Conservation (phyloP, 2,329 filamentous ascomycete genomes). For the Arthrocladium fulminans region DNA sequence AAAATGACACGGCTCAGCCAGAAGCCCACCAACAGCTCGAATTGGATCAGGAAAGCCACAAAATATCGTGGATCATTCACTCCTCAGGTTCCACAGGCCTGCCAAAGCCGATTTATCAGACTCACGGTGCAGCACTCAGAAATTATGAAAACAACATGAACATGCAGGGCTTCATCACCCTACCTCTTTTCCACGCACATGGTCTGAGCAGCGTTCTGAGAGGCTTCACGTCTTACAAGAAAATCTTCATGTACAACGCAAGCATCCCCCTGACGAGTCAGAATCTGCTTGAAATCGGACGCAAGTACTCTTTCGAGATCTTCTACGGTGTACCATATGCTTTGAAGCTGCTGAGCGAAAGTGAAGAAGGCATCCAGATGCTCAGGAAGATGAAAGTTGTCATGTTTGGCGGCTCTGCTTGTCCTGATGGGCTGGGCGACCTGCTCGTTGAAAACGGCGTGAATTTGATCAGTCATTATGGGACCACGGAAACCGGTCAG, state of each 20-base stretch:
- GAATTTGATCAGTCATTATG: conserved; percentile 47
- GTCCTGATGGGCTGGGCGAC: conserved; percentile 52
- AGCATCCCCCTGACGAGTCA: conserved; percentile 45
- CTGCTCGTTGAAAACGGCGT: conserved; percentile 45
- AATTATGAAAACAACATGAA: conserved; percentile 33
- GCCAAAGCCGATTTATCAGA: conserved; percentile 55
- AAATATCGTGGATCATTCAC: conserved; percentile 40
- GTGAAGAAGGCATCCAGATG: conserved; percentile 43
- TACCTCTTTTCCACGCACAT: conserved; percentile 53
- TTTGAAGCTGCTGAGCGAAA: conserved; percentile 54
- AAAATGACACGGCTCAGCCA: background rate
- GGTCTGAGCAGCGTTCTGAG: conserved; percentile 48
- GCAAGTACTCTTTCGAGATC: conserved; percentile 39
- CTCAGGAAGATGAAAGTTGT: conserved; percentile 44
- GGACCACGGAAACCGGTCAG: conserved; percentile 52
- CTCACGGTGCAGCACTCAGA: conserved; percentile 39
- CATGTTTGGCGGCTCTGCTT: conserved; percentile 50
- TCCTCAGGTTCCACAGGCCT: conserved; percentile 52
- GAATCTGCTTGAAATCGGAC: conserved; percentile 39
- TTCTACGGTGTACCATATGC: conserved; percentile 55
- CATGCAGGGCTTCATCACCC: conserved; percentile 45
- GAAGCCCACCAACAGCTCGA: conserved; percentile 15
- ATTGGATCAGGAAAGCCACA: conserved; percentile 23
- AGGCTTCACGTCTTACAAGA: conserved; percentile 42
- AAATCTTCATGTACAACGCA: conserved; percentile 47